Evolutionary conservation across 306 rosid genomes (phyloP).

Genomic region (Psophocarpus tetragonolobus): DNA sequence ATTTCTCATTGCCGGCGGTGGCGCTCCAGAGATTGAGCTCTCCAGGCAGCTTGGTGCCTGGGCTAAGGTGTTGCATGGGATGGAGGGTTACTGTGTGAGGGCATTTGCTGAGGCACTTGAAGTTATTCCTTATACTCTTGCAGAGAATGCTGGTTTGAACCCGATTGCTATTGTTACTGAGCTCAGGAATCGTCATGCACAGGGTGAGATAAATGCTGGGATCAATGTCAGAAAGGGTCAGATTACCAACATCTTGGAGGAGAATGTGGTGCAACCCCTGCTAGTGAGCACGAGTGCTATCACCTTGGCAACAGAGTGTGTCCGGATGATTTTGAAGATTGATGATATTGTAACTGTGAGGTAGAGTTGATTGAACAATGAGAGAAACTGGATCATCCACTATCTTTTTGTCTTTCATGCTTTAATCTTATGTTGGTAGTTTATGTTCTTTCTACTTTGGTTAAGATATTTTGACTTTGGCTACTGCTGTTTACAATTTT

Average conservation of each 20-base stretch:
- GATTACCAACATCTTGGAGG: constrained; percentile 96
- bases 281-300: constrained; percentile 97
- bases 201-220: constrained; percentile 94
- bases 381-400: constrained; percentile 28
- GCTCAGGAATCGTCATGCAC: constrained; percentile 94
- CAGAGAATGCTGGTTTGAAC: constrained; percentile 97
- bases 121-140: constrained; percentile 92
- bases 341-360: constrained; percentile 98
- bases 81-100: constrained; percentile 91
- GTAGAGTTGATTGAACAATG: constrained; percentile 45
- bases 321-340: constrained; percentile 98
- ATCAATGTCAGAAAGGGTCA: constrained; percentile 99
- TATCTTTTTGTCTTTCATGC: constrained; percentile 30
- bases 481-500: constrained; percentile 31
- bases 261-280: constrained; percentile 99
- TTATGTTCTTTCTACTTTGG: constrained; percentile 26
- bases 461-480: constrained; percentile 38
- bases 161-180: constrained; percentile 91
- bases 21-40: constrained; percentile 96
- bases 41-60: constrained; percentile 97
- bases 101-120: constrained; percentile 97
- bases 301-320: constrained; percentile 92
- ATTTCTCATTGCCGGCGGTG: constrained; percentile 96
- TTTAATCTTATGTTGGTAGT: constrained; percentile 35
- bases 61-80: constrained; percentile 98